Conservation (phyloP, 2,329 filamentous ascomycete species). For the Trichophyton benhamiae region DNA sequence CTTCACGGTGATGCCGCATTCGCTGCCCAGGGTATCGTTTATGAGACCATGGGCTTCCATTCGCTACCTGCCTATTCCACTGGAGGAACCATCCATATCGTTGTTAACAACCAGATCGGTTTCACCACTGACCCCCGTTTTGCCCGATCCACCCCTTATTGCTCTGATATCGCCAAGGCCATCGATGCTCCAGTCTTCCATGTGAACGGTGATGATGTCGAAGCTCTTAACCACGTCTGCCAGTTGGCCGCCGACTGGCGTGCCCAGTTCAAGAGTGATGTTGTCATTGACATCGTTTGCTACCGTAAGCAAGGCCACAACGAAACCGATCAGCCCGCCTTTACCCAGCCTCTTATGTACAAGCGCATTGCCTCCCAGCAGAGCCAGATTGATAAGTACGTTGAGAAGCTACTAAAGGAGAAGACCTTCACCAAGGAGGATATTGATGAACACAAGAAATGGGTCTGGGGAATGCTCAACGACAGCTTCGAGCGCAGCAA, state of each 20-base stretch:
- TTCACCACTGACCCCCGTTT: conserved; percentile 98
- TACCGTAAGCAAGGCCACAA: conserved; percentile 99
- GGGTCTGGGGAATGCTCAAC: conserved; percentile 98
- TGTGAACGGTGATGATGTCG: conserved; percentile 96
- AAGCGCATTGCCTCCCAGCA: conserved; percentile 83
- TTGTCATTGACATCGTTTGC: conserved; percentile 95
- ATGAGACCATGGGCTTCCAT: conserved; percentile 97
- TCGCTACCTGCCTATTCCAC: conserved; percentile 92
- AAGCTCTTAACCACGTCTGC: conserved; percentile 96
- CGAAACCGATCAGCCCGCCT: conserved; percentile 97
- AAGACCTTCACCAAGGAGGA: conserved; percentile 93
- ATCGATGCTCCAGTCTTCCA: conserved; percentile 98
- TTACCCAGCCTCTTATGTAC: conserved; percentile 99
- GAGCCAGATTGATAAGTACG: conserved; percentile 78
- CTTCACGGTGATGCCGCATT: conserved; percentile 97
- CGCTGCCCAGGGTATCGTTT: conserved; percentile 90
- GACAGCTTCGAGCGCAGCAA: conserved; percentile 96
- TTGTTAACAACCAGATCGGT: conserved; percentile 99
- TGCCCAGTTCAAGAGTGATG: conserved; percentile 95
- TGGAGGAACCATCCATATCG: conserved; percentile 88
- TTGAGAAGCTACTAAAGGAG: conserved; percentile 78
- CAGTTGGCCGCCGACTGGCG: conserved; percentile 96
- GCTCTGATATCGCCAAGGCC: conserved; percentile 97
- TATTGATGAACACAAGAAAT: conserved; percentile 97
- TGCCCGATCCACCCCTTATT: conserved; percentile 94